Base-by-base conservation (phyloP, 371 early-diverging fungal genomes). In the Fennellomyces sp. region DNA sequence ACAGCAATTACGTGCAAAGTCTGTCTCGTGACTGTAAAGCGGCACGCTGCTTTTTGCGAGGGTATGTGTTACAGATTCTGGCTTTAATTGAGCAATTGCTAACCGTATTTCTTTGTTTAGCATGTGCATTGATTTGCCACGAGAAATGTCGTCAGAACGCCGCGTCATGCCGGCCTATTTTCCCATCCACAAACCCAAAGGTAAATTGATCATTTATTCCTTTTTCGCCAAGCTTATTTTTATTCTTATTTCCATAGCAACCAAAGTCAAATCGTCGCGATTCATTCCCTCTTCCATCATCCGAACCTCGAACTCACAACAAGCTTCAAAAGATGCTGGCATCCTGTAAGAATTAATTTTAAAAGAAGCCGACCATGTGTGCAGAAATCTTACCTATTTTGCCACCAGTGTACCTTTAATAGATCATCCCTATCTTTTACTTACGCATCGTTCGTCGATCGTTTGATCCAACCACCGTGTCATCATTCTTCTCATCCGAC, bases 51-150 rank as follows among this genome's bases (percentile, higher is more conserved):
- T 25, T 65, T 54, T 30, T 64, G 66, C 38, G 61, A 59, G 64
- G 64, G 63, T 58, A 38, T 28, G 35, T 57, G 10, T 25, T n/a
- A 8, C 12, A 15, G 15, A 45, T 26, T 17, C 6, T 33, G n/a
- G n/a, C 19, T n/a, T n/a, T n/a, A n/a, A n/a, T n/a, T n/a, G n/a
- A n/a, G n/a, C n/a, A n/a, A n/a, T n/a, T n/a, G n/a, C n/a, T n/a
- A 19, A 21, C 15, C 25, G 17, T 17, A 38, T 23, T 15, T 47
- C 3, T 29, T 27, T 21, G 15, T 26, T 57, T 36, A 71, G 73
- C 66, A 11, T 74, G 74, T 52, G 65, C 67, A 2, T 49, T 74
- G 33, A 70, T 74, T 42, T 74, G 74, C 38, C 74, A 74, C 45
- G 74, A 74, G 7, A 67, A 70, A 17, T 74, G 74, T 26, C 67